Evolutionary conservation across 2,329 filamentous ascomycete genomes (phyloP), one percentile per base, ranked within the genome.

Genomic region (Trichoderma polysporum): DNA sequence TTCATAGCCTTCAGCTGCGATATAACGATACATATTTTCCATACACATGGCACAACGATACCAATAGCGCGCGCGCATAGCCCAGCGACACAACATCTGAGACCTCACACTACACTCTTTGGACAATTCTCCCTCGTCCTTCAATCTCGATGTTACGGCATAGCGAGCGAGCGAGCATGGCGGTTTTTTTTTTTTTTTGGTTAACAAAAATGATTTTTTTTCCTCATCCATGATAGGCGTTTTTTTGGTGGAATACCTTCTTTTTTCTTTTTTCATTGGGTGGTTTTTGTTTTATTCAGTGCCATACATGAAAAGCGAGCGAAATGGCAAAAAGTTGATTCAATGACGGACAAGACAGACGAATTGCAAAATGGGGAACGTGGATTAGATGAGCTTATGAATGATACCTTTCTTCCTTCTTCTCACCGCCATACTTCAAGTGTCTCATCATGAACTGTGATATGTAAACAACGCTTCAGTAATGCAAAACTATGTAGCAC

Each of bases 321-420:
- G 53, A 53, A 53, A 53, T 62, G 47, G 60, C 22, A 65, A n/a
- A 33, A 27, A 35, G 58, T 53, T 58, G 33, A 27, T 66, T 58
- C 19, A 59, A 49, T 66, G 53, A 52, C 35, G 6, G 50, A 45
- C 17, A 63, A 17, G 50, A 33, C 58, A 22, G 37, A 54, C 27
- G 33, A 49, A 35, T 49, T 62, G 65, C 49, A 1, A 35, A 47
- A 49, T 50, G 35, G 15, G 37, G 33, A 41, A 25, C 50, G 35
- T 19, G 31, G 29, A 33, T 13, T 35, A 22, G 37, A 67, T 57
- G 58, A 57, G 31, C 4, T 63, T 52, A 67, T 57, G 58, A 63
- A 67, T 67, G 58, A 67, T 67, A 67, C 59, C 50, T 57, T 39
- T 39, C 22, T 17, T 50, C 39, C 17, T 25, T 39, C 22, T 37